Conservation (phyloP, 495 filamentous ascomycete species). For the Penicillium atrosanguineum region DNA sequence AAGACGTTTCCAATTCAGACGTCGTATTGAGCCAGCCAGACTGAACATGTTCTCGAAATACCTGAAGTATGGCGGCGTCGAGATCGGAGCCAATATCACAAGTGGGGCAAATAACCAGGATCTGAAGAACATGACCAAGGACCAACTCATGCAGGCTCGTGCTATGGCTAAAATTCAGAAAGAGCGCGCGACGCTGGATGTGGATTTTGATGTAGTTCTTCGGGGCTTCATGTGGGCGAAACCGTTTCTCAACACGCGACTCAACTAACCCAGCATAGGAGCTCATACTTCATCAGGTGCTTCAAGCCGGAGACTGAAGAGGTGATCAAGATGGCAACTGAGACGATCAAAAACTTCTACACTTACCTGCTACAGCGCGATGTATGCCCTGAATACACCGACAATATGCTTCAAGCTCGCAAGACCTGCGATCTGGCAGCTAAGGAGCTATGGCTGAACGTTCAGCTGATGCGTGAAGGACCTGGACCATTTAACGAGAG, state of each 20-base stretch:
- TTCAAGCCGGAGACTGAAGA: slow-evolving; percentile 47
- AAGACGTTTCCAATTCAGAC: slow-evolving; percentile 71
- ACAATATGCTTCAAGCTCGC: slow-evolving; percentile 64
- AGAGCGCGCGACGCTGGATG: slow-evolving; percentile 52
- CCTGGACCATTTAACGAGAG: slow-evolving; percentile 77
- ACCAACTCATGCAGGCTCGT: slow-evolving; percentile 55
- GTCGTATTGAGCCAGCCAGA: slow-evolving; percentile 64
- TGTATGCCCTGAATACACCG: slow-evolving; percentile 77
- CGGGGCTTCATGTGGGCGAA: slow-evolving; percentile 70
- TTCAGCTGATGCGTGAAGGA: slow-evolving; percentile 44
- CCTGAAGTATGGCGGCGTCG: slow-evolving; percentile 79
- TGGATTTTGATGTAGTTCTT: slow-evolving; percentile 77
- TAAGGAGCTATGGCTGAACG: slow-evolving; percentile 60
- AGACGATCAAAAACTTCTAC: slow-evolving; percentile 79
- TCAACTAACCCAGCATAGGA: slow-evolving; percentile 18
- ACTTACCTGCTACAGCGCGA: slow-evolving; percentile 82
- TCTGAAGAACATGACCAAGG: slow-evolving; percentile 54
- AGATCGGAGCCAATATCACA: slow-evolving; percentile 66
- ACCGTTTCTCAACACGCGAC: not conserved
- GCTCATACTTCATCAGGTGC: slow-evolving; percentile 45
- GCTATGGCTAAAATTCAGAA: slow-evolving; percentile 25
- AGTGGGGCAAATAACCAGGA: slow-evolving; percentile 46
- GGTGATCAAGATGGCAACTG: slow-evolving; percentile 49
- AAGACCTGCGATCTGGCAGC: slow-evolving; percentile 65
- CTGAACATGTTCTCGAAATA: slow-evolving; percentile 72